Evolutionary conservation across 2,329 filamentous ascomycete genomes (phyloP).

Genomic region (Aureobasidium namibiae): DNA sequence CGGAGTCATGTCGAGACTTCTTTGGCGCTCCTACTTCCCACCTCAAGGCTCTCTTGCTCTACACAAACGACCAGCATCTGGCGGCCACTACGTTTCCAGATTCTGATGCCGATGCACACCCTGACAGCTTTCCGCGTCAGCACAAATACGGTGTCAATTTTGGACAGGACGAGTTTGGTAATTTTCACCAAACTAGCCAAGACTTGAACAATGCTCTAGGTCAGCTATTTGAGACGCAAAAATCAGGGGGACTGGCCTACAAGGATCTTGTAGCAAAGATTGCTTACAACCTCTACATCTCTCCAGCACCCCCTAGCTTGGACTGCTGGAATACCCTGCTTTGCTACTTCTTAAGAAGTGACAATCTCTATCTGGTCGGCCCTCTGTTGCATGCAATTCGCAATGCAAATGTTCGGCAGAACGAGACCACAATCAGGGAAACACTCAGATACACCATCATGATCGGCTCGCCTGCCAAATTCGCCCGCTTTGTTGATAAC

Average conservation of each 20-base stretch:
- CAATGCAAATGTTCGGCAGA: slow-evolving; percentile 34
- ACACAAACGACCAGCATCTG: background rate
- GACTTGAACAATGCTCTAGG: slow-evolving; percentile 21
- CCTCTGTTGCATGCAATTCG: slow-evolving; percentile 24
- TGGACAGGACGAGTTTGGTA: slow-evolving; percentile 30
- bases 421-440: slow-evolving; percentile 35
- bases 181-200: slow-evolving; percentile 22
- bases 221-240: slow-evolving; percentile 18
- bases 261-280: slow-evolving; percentile 31
- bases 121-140: background rate
- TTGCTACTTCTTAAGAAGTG: slow-evolving; percentile 45
- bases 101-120: background rate
- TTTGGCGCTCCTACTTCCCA: background rate
- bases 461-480: slow-evolving; percentile 25
- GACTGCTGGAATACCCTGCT: slow-evolving; percentile 66
- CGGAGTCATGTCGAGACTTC: slow-evolving; percentile 16
- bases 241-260: slow-evolving; percentile 16
- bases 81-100: background rate
- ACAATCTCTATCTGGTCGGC: background rate
- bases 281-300: slow-evolving; percentile 58
- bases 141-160: slow-evolving; percentile 22
- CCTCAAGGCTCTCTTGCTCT: slow-evolving; percentile 1
- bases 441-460: slow-evolving; percentile 34
- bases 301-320: slow-evolving; percentile 52
- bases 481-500: slow-evolving; percentile 31